These are phyloP conservation scores for Bryum argenteum DNA, from an alignment of 225 moss, liverwort and hornwort genomes.

Conservation along the genomic window DNA sequence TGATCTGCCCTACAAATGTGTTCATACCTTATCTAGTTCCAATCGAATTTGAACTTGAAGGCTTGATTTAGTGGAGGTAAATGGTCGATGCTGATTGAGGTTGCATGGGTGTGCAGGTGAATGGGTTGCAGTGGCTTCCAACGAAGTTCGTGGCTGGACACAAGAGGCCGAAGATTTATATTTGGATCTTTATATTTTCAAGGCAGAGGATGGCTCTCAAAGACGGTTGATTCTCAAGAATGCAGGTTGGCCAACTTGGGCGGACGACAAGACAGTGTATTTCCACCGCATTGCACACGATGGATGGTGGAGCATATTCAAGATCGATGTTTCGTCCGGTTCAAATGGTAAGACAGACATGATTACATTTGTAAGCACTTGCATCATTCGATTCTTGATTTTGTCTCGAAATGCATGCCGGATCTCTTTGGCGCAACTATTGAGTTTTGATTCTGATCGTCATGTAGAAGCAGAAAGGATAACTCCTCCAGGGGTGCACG, in stretches of 20 bases:
- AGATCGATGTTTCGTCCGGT: constrained; percentile 45
- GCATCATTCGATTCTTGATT: background rate
- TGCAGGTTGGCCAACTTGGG: constrained; percentile 92
- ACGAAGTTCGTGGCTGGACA: constrained; percentile 58
- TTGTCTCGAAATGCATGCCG: background rate
- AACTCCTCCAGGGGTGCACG: constrained; percentile 81
- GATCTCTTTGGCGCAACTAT: too few species aligned
- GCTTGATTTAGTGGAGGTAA: too few species aligned
- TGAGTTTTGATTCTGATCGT: background rate
- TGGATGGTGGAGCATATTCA: constrained; percentile 96
- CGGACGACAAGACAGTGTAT: constrained; percentile 62
- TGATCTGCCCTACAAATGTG: constrained; percentile 12
- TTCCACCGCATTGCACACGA: constrained; percentile 80
- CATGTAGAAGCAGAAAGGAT: constrained; percentile 59
- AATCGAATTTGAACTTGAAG: too few species aligned
- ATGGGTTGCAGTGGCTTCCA: constrained; percentile 80
- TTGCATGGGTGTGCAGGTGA: constrained; percentile 46
- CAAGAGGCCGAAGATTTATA: constrained; percentile 61
- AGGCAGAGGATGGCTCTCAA: constrained; percentile 69
- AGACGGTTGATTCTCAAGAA: constrained; percentile 55
- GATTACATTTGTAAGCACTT: too few species aligned
- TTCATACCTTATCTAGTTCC: too few species aligned
- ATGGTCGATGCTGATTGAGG: constrained; percentile 13
- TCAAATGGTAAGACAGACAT: constrained; percentile 42
- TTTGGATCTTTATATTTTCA: constrained; percentile 63